phyloP scores from a whole-genome alignment of 177 flowering plant species.

The Vitis hybrid region DNA sequence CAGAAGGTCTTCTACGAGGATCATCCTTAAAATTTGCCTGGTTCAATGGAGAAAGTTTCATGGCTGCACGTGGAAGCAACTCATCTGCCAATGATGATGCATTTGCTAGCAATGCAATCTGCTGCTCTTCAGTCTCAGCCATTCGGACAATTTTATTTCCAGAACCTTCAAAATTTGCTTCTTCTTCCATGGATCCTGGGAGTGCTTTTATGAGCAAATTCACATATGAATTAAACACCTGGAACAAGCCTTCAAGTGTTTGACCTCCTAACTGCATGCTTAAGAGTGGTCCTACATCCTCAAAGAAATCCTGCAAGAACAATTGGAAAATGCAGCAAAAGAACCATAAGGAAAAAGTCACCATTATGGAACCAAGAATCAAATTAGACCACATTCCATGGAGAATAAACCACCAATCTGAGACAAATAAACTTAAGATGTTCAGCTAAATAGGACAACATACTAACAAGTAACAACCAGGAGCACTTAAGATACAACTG shows the following conservation, averaged over 20 bases:
- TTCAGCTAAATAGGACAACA: not conserved
- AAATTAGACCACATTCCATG: not conserved
- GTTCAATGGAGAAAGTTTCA: conserved; percentile 74
- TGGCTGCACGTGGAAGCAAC: conserved; percentile 94
- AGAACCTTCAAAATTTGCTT: conserved; percentile 71
- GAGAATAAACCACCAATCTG: not conserved
- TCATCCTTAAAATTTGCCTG: conserved; percentile 65
- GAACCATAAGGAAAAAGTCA: not conserved
- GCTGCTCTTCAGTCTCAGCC: conserved; percentile 96
- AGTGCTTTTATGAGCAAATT: conserved; percentile 88
- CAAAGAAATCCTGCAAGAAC: conserved; percentile 82
- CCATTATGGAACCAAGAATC: not conserved
- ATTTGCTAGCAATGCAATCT: conserved; percentile 92
- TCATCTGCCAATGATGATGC: conserved; percentile 95
- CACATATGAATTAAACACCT: conserved; percentile 82
- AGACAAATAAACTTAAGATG: not conserved
- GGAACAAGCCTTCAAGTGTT: conserved; percentile 84
- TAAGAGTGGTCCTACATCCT: conserved; percentile 93
- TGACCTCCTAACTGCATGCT: conserved; percentile 97
- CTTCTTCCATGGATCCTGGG: conserved; percentile 94
- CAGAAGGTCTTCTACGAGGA: conserved; percentile 58
- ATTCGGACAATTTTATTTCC: conserved; percentile 83
- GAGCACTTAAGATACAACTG: not conserved
- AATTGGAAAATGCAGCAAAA: conserved; percentile 10
- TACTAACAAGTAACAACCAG: not conserved